Evolutionary conservation across 495 filamentous ascomycete species (phyloP).

Genomic region (Trichodelitschia bisporula): DNA sequence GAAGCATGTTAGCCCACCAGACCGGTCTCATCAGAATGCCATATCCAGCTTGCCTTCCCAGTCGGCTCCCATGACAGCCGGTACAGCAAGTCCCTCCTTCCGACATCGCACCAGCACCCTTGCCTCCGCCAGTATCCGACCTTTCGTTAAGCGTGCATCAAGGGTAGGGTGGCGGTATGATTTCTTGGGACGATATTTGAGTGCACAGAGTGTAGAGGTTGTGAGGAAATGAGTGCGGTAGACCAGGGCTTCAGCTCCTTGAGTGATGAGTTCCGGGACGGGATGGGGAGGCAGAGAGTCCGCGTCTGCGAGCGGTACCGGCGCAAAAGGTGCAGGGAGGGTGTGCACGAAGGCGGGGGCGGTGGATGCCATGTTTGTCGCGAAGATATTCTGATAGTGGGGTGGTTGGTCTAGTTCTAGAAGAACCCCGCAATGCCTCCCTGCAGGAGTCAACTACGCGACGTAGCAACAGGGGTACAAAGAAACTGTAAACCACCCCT

Average conservation of each 20-base stretch:
- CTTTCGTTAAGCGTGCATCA: conserved; percentile 64
- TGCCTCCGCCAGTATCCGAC: conserved; percentile 69
- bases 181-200: conserved; percentile 87
- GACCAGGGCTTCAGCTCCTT: conserved; percentile 88
- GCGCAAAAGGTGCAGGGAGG: conserved; percentile 44
- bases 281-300: conserved; percentile 29
- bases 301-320: too few species aligned
- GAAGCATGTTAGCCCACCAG: conserved; percentile 13
- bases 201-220: conserved; percentile 41
- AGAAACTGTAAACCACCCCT: too few species aligned
- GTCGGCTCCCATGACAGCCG: conserved; percentile 52
- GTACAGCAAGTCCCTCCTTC: conserved; percentile 53
- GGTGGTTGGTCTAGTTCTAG: too few species aligned
- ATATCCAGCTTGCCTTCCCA: conserved; percentile 27
- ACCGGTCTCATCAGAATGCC: too few species aligned
- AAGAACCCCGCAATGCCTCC: too few species aligned
- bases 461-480: too few species aligned
- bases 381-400: too few species aligned
- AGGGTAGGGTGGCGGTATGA: conserved; percentile 80
- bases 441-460: too few species aligned
- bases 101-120: conserved; percentile 52
- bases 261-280: conserved; percentile 36
- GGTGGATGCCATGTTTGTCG: too few species aligned
- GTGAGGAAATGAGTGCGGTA: conserved; percentile 67
- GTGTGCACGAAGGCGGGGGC: too few species aligned